Conservation (phyloP, 1,284 basidiomycete species). For the Ceratobasidium sp. region DNA sequence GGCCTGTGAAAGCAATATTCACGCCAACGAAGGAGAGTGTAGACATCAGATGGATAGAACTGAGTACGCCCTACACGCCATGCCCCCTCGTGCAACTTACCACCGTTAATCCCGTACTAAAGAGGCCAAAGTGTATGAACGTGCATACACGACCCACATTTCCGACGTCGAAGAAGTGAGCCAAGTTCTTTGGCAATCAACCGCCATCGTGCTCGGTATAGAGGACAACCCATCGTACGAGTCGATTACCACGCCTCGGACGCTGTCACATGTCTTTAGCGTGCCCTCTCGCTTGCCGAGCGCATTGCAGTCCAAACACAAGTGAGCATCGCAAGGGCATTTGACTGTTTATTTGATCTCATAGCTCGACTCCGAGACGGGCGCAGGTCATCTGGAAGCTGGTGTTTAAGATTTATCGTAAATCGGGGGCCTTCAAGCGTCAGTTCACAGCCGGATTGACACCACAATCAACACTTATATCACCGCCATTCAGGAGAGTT, state of each 20-base stretch:
- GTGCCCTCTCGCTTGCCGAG: conserved; percentile 36
- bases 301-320: conserved; percentile 41
- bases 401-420: conserved; percentile 35
- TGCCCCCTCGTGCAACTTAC: not conserved
- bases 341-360: not conserved
- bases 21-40: conserved; percentile 36
- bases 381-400: conserved; percentile 44
- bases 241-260: conserved; percentile 18
- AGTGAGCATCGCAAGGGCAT: conserved; percentile 17
- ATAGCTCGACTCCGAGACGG: conserved; percentile 6
- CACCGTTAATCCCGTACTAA: not conserved
- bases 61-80: conserved; percentile 28
- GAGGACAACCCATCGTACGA: conserved; percentile 37
- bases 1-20: conserved; percentile 38
- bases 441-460: not conserved
- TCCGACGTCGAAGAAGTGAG: conserved; percentile 43
- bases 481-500: conserved; percentile 30
- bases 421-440: conserved; percentile 42
- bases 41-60: conserved; percentile 42
- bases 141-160: conserved; percentile 41
- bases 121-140: conserved; percentile 42
- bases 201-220: conserved; percentile 28
- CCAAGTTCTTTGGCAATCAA: conserved; percentile 43
- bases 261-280: conserved; percentile 36
- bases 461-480: not conserved